A percentile compares a stretch with the other conserved stretches of the same genome.
Evolutionary conservation across 805 yeast genomes (phyloP).

Genomic region (Ogataea paradorogensis): DNA sequence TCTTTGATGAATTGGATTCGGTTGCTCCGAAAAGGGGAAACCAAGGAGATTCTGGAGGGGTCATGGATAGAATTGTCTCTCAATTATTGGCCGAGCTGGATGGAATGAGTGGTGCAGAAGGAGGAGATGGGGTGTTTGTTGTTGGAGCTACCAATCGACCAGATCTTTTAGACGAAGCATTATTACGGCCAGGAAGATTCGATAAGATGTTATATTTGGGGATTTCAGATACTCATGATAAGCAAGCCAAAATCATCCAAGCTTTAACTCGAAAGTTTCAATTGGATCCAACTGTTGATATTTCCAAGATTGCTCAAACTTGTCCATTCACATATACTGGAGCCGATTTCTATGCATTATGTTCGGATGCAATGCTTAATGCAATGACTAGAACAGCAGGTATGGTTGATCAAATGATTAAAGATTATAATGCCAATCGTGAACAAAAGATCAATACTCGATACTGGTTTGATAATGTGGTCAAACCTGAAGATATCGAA

Average conservation of each 20-base stretch:
- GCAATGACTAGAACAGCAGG: conserved; percentile 92
- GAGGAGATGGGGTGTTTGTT: conserved; percentile 88
- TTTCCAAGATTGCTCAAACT: conserved; percentile 54
- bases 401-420: conserved; percentile 65
- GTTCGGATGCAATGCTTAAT: conserved; percentile 93
- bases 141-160: conserved; percentile 99
- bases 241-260: conserved; percentile 79
- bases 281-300: conserved; percentile 56
- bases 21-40: conserved; percentile 98
- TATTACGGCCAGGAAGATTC: conserved; percentile 90
- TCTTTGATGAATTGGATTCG: conserved; percentile 95
- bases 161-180: conserved; percentile 89
- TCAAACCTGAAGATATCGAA: conserved; percentile 60
- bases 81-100: conserved; percentile 93
- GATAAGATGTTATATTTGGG: conserved; percentile 95
- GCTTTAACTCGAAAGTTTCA: conserved; percentile 86
- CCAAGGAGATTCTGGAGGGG: conserved; percentile 99
- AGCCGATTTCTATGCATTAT: conserved; percentile 95
- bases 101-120: conserved; percentile 85
- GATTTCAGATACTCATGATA: conserved; percentile 84
- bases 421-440: conserved; percentile 42
- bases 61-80: conserved; percentile 97
- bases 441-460: conserved; percentile 54
- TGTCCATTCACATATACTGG: conserved; percentile 95
- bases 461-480: conserved; percentile 88